Base-by-base conservation (phyloP, 805 yeast genomes). In the Wickerhamiella sergipiensis region DNA sequence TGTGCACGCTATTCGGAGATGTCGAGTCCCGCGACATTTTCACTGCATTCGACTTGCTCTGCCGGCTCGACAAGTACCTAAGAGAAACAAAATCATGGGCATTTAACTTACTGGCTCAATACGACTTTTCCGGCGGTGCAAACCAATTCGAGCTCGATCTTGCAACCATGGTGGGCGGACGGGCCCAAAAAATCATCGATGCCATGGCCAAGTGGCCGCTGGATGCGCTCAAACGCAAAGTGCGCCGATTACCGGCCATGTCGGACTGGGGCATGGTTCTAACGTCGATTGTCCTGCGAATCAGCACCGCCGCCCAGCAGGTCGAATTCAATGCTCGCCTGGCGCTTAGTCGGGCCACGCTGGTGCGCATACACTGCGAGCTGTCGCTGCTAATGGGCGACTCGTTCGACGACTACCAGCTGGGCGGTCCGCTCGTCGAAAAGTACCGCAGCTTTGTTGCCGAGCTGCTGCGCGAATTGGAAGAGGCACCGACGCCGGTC, bases 341-440 rank as follows among this genome's bases (percentile, higher is more conserved):
- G 39, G 65, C 66, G n/a, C 43, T 60, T n/a, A 56, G 62, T 6
- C 47, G 65, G 19, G 54, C 66, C 15, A 60, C 62, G 9, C 52
- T 64, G 39, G 55, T 64, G 45, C 61, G 61, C 43, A 64, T 64
- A 46, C 59, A 63, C 53, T 57, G 57, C 47, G 67, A 64, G 50
- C 55, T 64, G 21, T 52, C 56, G 12, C 58, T 48, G 21, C 31
- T 61, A 31, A 21, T 57, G 42, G 45, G 29, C 47, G 49, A 58
- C 24, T 29, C 57, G 23, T 40, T 53, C n/a, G 45, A 47, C 5
- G 51, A 51, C 12, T 17, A 17, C 31, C 48, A 51, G 29, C 45
- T 43, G 19, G 42, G 46, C 2, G 46, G 57, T 8, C 58, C 64
- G 19, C 51, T 62, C 10, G 54, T 62, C 2, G 51, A 48, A 46